Base-by-base conservation (phyloP, 176 grass and related monocot genomes). In the Avena atlantica region DNA sequence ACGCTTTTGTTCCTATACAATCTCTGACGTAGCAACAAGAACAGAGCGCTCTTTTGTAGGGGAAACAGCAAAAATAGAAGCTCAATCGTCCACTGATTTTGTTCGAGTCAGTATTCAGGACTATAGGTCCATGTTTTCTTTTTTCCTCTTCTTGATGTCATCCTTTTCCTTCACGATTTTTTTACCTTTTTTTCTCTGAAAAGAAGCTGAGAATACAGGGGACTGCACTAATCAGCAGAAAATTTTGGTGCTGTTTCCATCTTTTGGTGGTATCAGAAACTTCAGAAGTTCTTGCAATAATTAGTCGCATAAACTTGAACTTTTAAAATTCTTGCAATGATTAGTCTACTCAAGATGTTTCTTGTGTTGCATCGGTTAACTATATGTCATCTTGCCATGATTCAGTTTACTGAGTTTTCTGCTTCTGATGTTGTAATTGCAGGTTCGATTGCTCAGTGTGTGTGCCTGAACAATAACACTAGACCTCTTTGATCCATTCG, bases 321-420 rank as follows among this genome's bases (percentile, higher is more conserved):
- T 72, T 82, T 2, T 47, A 8, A 48, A 48, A 48, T 48, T 48
- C 9, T 48, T 48, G 45, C 0, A 42, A 42, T 42, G 40, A 42
- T 42, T 42, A 42, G 40, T 34, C 31, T 42, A 42, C 40, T 42
- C 40, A 42, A 42, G 4, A 40, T 8, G 20, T 34, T 48, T 79
- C n/a, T 24, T 34, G 19, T 29, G 11, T 27, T 45, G 20, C 20
- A 14, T 76, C 14, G 49, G 5, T 67, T 29, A 9, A 48, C 71
- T 40, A 2, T n/a, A 71, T 2, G 63, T 42, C 42, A 34, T 71
- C 20, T 78, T 78, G 4, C 15, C 12, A 21, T 16, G 53, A 86
- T 76, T 27, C 40, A 70, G 6, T 78, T 70, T 8, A 42, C 45
- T 78, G 34, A 90, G 83, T 27, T 53, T 23, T 42, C 20, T 12